Base-by-base conservation (phyloP, 2,329 filamentous ascomycete genomes). In the Eurotiales sp. region DNA sequence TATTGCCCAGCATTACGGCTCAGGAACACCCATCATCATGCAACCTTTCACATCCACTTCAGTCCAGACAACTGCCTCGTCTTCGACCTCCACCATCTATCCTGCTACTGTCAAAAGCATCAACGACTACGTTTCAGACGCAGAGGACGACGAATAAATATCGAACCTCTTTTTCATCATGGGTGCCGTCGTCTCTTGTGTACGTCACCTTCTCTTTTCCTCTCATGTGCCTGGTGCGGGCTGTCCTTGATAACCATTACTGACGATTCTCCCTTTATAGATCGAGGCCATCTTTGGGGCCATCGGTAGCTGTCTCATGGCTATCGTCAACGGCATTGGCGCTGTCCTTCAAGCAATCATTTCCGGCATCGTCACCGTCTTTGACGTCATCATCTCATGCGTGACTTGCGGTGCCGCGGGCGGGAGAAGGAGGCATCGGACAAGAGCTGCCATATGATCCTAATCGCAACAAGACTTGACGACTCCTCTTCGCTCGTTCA, bases 181-280 rank as follows among this genome's bases (percentile, higher is more conserved):
- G 88, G 88, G 88, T 75, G 87, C 86, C 71, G 84, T 93, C 64
- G 77, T 90, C 59, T 91, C 87, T 68, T 91, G 88, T 68, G 88
- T 92, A 88, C 64, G 87, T 80, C 46, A 30, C 19, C 30, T 19
- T 30, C 21, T 37, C 25, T 40, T n/a, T 32, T 40, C 40, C 29
- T 23, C 30, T 27, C 39, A 36, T 40, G 40, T n/a, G 30, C 17
- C 30, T 19, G 19, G 48, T 30, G 30, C 12, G 30, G 45, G n/a
- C n/a, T n/a, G n/a, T n/a, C n/a, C 51, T 57, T 58, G 50, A 61
- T 39, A 22, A 22, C 15, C 34, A 37, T 37, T 2, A 6, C 14
- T 50, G 15, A 25, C 32, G 36, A 55, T 21, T n/a, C n/a, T n/a
- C n/a, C n/a, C n/a, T n/a, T n/a, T 23, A 53, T 58, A 86, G 83